These are phyloP conservation scores for Penicillium desertorum DNA, from an alignment of 495 filamentous ascomycete genomes.

Conservation along the genomic window DNA sequence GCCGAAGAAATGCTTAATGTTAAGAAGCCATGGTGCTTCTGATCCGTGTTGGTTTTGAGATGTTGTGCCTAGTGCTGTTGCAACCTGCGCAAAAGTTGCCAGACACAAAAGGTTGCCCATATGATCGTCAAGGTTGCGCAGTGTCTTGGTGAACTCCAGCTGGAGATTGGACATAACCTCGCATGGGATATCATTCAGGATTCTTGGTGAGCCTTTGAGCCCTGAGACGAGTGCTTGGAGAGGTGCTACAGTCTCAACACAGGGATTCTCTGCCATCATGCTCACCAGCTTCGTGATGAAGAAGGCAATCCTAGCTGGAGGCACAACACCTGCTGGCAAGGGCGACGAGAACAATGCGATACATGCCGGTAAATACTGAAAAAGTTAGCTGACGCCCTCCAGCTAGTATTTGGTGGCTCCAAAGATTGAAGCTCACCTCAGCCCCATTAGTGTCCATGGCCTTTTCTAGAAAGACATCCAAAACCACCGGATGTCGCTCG, in stretches of 20 bases:
- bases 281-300: slow-evolving; percentile 43
- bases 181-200: slow-evolving; percentile 36
- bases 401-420: not conserved
- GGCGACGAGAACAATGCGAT: slow-evolving; percentile 44
- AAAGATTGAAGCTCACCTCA: slow-evolving; percentile 33
- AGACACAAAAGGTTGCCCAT: slow-evolving; percentile 51
- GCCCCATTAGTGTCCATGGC: slow-evolving; percentile 28
- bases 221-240: slow-evolving; percentile 43
- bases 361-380: slow-evolving; percentile 42
- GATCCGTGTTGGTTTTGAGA: slow-evolving; percentile 16
- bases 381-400: slow-evolving; percentile 6
- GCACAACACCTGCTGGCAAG: slow-evolving; percentile 32
- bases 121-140: slow-evolving; percentile 48
- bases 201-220: slow-evolving; percentile 28
- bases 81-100: slow-evolving; percentile 47
- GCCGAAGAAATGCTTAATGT: slow-evolving; percentile 50
- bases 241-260: slow-evolving; percentile 43
- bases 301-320: slow-evolving; percentile 41
- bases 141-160: slow-evolving; percentile 43
- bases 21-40: slow-evolving; percentile 36
- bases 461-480: slow-evolving; percentile 45
- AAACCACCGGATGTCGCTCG: slow-evolving; percentile 38
- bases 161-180: slow-evolving; percentile 48
- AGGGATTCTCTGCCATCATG: slow-evolving; percentile 35
- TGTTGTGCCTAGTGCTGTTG: slow-evolving; percentile 19